Evolutionary conservation across 2,329 filamentous ascomycete genomes (phyloP), one percentile per base, ranked within the genome.

Genomic region (Aspergillus fumigatiaffinis): DNA sequence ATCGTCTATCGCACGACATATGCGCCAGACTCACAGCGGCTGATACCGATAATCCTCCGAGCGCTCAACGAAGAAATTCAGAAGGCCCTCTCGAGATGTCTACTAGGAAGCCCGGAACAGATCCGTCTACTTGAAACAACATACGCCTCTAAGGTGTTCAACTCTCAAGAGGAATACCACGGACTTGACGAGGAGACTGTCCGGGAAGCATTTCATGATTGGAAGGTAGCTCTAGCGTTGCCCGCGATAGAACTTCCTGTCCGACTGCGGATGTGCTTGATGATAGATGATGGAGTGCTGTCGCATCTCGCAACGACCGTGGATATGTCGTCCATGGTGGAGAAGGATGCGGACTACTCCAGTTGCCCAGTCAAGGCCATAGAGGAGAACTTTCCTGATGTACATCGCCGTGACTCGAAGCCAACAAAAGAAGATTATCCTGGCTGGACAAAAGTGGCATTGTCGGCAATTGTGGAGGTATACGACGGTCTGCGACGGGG

Each of bases 41-140:
- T 91, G 84, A 8, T 86, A 80, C 73, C 81, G 86, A 2, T 82
- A 63, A 58, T 68, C 74, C 5, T 75, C 66, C 32, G 81, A 75
- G 38, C 82, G 80, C 57, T 83, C 79, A 21, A 90, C 74, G 12
- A 90, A 81, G 54, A 90, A 80, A 70, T 90, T 12, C 56, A 56
- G 32, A 53, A 54, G 20, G 58, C 65, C 17, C 54, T 71, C 8
- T 51, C 57, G 12, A 61, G 57, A 26, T 56, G 51, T 5, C 55
- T 71, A 3, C 53, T 58, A 2, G 68, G 68, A 26, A 62, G 64
- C 4, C 53, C 59, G 1, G 58, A 68, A 2, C 61, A 70, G 48
- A 25, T 62, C 1, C 42, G 50, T 9, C 51, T 60, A 1, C 53
- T 71, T 4, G 58, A 63, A 50, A 51, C 51, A n/a, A 61, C 62